Evolutionary conservation across 1,284 basidiomycete species (phyloP), one percentile per base, ranked within the genome.

Genomic region (Pascua sp.): DNA sequence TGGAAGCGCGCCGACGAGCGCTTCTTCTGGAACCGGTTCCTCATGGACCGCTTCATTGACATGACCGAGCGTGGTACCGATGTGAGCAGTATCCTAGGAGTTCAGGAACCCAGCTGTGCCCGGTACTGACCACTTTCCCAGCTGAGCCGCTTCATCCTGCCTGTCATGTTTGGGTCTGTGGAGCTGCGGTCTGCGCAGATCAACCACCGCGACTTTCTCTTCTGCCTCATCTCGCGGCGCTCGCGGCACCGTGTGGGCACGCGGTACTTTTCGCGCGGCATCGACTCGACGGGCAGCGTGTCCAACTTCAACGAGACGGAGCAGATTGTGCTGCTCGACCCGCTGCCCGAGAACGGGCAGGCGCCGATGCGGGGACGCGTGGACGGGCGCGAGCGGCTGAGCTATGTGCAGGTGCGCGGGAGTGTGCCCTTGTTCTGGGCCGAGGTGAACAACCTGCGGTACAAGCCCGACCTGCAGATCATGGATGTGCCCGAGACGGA

Each of bases 21-120:
- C 63, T 98, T 98, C 80, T 98, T 98, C 79, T 98, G 95, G 95
- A 98, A 98, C 78, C 89, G 86, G 83, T 90, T 79, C 63, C 78
- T 82, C 40, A 65, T 72, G 53, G 54, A 60, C 2, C 69, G 69
- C 51, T 63, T 82, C 71, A 79, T 79, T 52, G 74, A 77, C 52
- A 51, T 66, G 51, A 75, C 77, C 8, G 67, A 76, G 60, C 65
- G 63, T 32, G 71, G 72, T 2, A 71, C 66, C 5, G 73, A 77
- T 61, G 73, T 75, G 56, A 67, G 72, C 63, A n/a, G n/a, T n/a
- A n/a, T n/a, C n/a, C n/a, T n/a, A n/a, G n/a, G n/a, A n/a, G 24
- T n/a, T 37, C 15, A n/a, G 15, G 41, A 37, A 10, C 18, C n/a
- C 17, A 9, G 11, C 32, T 2, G 45, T 11, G 32, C 24, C 7